Conservation (phyloP, 1,139 yeast species). For the Protomyces inundatus region DNA sequence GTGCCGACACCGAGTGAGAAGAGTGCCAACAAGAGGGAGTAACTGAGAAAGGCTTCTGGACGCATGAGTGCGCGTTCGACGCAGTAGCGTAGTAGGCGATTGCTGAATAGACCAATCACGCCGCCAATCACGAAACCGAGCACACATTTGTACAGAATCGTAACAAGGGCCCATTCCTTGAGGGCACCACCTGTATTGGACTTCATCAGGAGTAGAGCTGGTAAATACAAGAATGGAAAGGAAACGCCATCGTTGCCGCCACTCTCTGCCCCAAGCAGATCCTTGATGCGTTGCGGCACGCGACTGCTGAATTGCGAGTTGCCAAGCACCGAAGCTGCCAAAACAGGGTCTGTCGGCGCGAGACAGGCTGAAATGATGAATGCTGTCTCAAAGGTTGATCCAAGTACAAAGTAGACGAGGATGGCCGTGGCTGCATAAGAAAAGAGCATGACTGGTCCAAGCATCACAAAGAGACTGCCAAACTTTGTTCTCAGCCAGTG, state of each 20-base stretch:
- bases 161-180: constrained; percentile 18
- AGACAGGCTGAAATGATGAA: constrained; percentile 18
- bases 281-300: constrained; percentile 5
- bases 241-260: constrained; percentile 26
- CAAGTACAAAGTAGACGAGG: constrained; percentile 10
- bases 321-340: constrained; percentile 23
- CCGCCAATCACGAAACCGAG: constrained; percentile 7
- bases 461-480: constrained; percentile 17
- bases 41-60: constrained; percentile 21
- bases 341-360: constrained; percentile 22
- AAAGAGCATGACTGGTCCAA: constrained; percentile 20
- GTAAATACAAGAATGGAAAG: constrained; percentile 15
- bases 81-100: not conserved
- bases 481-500: constrained; percentile 8
- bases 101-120: constrained; percentile 11
- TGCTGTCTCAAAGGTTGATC: constrained; percentile 12
- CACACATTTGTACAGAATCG: constrained; percentile 16
- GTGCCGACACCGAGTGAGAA: constrained; percentile 16
- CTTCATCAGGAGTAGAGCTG: constrained; percentile 12
- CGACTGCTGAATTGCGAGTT: constrained; percentile 19
- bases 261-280: constrained; percentile 19
- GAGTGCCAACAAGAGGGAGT: constrained; percentile 17
- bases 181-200: constrained; percentile 7
- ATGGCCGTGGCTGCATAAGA: constrained; percentile 13
- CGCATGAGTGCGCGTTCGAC: constrained; percentile 3